phyloP scores from a whole-genome alignment of 768 basidiomycete species.

The Mycena albidolilacea region DNA sequence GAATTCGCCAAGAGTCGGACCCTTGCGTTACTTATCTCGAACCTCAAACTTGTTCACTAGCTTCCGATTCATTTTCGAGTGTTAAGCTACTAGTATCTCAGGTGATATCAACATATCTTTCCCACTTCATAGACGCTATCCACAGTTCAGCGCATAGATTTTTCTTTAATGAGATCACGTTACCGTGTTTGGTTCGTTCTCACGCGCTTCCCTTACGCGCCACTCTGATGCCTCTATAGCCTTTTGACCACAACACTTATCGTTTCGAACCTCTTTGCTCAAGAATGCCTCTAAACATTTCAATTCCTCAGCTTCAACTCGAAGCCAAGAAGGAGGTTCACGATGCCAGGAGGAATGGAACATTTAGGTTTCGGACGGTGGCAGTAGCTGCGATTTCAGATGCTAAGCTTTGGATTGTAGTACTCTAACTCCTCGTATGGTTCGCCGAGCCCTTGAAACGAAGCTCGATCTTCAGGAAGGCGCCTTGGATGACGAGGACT shows the following conservation, averaged over 20 bases:
- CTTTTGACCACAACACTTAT: background rate
- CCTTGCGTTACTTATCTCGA: too few relatives aligned
- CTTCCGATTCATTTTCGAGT: too few relatives aligned
- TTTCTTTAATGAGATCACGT: background rate
- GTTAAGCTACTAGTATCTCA: too few relatives aligned
- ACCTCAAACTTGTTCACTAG: too few relatives aligned
- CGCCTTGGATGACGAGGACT: constrained; percentile 57
- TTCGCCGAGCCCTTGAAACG: constrained; percentile 67
- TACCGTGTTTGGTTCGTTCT: constrained; percentile 10
- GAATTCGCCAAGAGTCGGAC: too few relatives aligned
- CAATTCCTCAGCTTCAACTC: constrained; percentile 5
- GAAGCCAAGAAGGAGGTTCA: constrained; percentile 19
- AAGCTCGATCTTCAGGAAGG: constrained; percentile 61
- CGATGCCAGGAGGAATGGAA: constrained; percentile 13
- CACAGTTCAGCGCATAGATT: background rate
- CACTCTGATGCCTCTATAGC: background rate
- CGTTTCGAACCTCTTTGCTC: background rate
- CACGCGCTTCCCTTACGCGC: background rate
- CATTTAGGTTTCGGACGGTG: constrained; percentile 3
- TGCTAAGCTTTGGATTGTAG: constrained; percentile 44
- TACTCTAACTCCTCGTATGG: constrained; percentile 61
- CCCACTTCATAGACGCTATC: too few relatives aligned
- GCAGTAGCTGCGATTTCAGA: background rate
- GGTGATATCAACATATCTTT: too few relatives aligned
- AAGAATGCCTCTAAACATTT: constrained; percentile 1